Base-by-base conservation (phyloP, 1,284 basidiomycete genomes). In the Ganoderma multipileum region DNA sequence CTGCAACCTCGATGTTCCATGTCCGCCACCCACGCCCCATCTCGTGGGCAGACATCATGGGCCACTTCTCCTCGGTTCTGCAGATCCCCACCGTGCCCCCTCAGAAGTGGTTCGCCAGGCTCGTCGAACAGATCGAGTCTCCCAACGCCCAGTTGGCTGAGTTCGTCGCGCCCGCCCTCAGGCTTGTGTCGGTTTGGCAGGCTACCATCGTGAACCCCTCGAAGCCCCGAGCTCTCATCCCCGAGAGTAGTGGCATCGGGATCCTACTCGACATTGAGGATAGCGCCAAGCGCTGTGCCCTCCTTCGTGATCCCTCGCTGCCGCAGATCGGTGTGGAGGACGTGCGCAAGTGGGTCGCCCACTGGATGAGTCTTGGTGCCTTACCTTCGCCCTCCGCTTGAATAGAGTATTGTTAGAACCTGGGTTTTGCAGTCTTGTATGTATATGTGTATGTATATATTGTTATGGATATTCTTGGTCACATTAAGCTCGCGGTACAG, bases 1-100 rank as follows among this genome's bases (percentile, higher is more conserved):
- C 54, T 5, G 8, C 54, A 1, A 30, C 26, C 54, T 30, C 59
- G 16, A 61, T 41, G 16, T 36, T 61, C 41, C 59, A 61, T 20
- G 16, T 61, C 23, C 59, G 59, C 8, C 59, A 61, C n/a, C 59
- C 59, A 12, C 38, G 38, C 36, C 59, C 59, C 7, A 39, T 61
- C 59, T 26, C 23, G 7, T 61, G 59, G 59, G 30, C 59, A 6
- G 59, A 61, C 41, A 42, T 61, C 38, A 61, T 61, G 59, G n/a
- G 41, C 38, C 33, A 39, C 28, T 26, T 61, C 41, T 39, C 59
- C 18, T 26, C 33, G 2, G 23, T 30, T 4, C 59, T 61, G 14
- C 14, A 39, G 28, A 16, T 55, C 5, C 30, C 54, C 28, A 55
- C 54, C 3, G 54, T 55, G 26, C 16, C 54, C 26, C 11, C 23